These are phyloP conservation scores for Mycena alexandri DNA, from an alignment of 768 basidiomycete genomes.

Conservation along the genomic window DNA sequence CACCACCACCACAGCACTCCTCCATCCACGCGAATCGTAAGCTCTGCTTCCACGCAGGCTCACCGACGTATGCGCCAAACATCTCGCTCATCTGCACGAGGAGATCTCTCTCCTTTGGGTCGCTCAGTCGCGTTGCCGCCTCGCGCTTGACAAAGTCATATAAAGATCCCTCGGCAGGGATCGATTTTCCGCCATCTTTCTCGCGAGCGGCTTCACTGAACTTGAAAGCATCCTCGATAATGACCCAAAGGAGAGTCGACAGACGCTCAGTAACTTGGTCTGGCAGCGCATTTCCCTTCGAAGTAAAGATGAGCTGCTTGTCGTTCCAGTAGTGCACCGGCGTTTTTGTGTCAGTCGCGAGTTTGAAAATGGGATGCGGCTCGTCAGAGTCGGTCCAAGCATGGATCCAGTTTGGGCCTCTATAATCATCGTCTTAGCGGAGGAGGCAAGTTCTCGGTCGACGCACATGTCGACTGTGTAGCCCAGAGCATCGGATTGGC, in stretches of 20 bases:
- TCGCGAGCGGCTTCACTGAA: conserved; percentile 33
- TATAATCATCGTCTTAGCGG: conserved; percentile 17
- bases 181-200: conserved; percentile 31
- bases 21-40: conserved; percentile 42
- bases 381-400: conserved; percentile 36
- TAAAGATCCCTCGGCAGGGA: conserved; percentile 30
- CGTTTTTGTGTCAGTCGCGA: conserved; percentile 36
- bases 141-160: conserved; percentile 37
- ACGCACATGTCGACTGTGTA: conserved; percentile 38
- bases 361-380: conserved; percentile 38
- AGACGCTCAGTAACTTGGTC: conserved; percentile 31
- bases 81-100: conserved; percentile 39
- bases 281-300: conserved; percentile 29
- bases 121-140: conserved; percentile 26
- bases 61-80: conserved; percentile 40
- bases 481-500: conserved; percentile 38
- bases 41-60: conserved; percentile 40
- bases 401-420: conserved; percentile 40
- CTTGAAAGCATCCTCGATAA: conserved; percentile 39
- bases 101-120: conserved; percentile 33
- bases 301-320: conserved; percentile 36
- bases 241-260: conserved; percentile 38
- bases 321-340: conserved; percentile 39
- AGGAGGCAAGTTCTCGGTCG: neutral
- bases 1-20: conserved; percentile 40